Conservation (phyloP, 2,329 filamentous ascomycete genomes). For the Fusarium subtropicale region DNA sequence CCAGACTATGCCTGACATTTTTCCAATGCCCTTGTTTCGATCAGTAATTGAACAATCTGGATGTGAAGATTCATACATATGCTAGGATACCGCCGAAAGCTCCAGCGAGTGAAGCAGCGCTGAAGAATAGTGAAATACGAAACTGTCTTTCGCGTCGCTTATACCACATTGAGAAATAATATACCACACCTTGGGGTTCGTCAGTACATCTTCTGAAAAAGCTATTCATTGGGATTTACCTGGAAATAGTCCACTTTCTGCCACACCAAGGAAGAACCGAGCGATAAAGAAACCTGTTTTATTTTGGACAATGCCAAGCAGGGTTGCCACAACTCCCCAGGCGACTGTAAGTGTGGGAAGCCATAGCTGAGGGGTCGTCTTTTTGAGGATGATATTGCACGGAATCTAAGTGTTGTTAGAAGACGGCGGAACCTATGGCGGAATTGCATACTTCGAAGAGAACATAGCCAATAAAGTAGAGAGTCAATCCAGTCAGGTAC, state of each 20-base stretch:
- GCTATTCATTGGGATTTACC: slow-evolving; percentile 42
- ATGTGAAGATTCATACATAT: slow-evolving; percentile 53
- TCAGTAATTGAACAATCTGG: background rate
- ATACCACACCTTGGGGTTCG: slow-evolving; percentile 51
- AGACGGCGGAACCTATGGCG: rapidly evolving
- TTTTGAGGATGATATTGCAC: slow-evolving; percentile 71
- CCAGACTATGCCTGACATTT: slow-evolving; percentile 65
- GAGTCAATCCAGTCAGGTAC: slow-evolving; percentile 72
- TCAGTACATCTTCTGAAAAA: background rate
- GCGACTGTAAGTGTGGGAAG: slow-evolving; percentile 67
- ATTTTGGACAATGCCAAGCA: slow-evolving; percentile 61
- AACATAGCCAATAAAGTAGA: slow-evolving; percentile 74
- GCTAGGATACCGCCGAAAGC: slow-evolving; percentile 68
- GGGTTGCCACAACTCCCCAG: slow-evolving; percentile 67
- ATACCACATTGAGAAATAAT: slow-evolving; percentile 67
- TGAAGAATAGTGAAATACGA: slow-evolving; percentile 67
- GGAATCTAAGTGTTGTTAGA: slow-evolving; percentile 58
- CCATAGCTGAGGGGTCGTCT: slow-evolving; percentile 68
- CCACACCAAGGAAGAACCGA: slow-evolving; percentile 67
- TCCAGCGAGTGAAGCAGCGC: slow-evolving; percentile 64
- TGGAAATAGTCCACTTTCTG: slow-evolving; percentile 65
- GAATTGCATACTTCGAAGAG: slow-evolving; percentile 61
- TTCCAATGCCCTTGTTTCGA: slow-evolving; percentile 60
- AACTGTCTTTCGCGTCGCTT: slow-evolving; percentile 66
- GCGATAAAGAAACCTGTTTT: slow-evolving; percentile 64